phyloP scores from a whole-genome alignment of 208 protist genomes.

The Wallacemonas collosoma region DNA sequence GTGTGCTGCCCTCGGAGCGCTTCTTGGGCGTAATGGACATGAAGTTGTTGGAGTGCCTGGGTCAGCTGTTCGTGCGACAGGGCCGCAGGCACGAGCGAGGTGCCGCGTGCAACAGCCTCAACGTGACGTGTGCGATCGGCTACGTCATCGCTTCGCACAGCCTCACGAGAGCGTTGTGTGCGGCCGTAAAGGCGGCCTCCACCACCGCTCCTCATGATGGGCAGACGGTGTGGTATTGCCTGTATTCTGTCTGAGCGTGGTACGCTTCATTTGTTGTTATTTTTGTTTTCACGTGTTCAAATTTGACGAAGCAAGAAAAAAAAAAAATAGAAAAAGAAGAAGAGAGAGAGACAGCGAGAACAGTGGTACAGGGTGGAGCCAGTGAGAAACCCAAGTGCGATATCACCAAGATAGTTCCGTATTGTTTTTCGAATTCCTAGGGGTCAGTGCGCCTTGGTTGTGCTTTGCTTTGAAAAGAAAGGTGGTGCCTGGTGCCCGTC shows the following conservation, averaged over 20 bases:
- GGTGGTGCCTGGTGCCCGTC: no score
- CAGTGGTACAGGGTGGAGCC: no score
- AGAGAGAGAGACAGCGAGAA: constrained; percentile 10
- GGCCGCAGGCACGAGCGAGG: constrained; percentile 41
- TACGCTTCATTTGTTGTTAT: not conserved
- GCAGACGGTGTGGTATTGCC: not conserved
- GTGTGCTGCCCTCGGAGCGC: not conserved
- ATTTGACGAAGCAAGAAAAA: constrained; percentile 15
- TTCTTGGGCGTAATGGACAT: constrained; percentile 1
- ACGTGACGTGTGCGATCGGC: constrained; percentile 24
- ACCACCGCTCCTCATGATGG: constrained; percentile 1
- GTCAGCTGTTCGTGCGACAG: constrained; percentile 31
- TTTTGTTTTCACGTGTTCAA: not conserved
- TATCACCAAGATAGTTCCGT: no score
- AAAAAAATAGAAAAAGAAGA: constrained; percentile 9
- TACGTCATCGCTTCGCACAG: not conserved
- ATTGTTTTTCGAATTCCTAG: no score
- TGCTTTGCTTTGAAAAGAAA: no score
- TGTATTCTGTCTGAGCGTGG: no score
- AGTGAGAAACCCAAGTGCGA: no score
- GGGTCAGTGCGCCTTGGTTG: no score
- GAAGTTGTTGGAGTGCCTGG: constrained; percentile 17
- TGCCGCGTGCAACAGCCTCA: constrained; percentile 22
- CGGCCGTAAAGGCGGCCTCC: constrained; percentile 14
- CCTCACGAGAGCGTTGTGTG: not conserved